A percentile compares a stretch with the other conserved stretches of the same genome.
Evolutionary conservation across 371 early-diverging fungal genomes (phyloP).

Genomic region (Fennellomyces sp.): DNA sequence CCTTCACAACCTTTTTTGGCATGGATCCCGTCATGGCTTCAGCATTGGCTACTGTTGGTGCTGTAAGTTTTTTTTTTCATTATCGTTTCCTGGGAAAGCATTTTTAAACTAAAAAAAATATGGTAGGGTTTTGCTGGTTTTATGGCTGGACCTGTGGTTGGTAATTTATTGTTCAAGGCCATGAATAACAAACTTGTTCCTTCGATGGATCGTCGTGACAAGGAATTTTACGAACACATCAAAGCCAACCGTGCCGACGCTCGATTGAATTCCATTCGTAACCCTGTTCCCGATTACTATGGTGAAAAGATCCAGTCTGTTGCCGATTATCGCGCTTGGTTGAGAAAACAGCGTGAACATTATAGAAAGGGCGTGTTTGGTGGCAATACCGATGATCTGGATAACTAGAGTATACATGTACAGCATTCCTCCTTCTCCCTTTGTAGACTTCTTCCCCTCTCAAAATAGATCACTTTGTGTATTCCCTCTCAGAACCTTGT

Average conservation of each 20-base stretch:
- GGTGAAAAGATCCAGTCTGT: constrained; percentile 91
- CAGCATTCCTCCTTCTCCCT: background rate
- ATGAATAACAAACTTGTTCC: constrained; percentile 56
- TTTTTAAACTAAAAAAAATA: background rate
- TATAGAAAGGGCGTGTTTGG: constrained; percentile 75
- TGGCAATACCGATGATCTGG: constrained; percentile 33
- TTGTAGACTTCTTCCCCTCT: too few species aligned
- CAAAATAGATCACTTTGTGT: background rate
- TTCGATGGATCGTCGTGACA: constrained; percentile 72
- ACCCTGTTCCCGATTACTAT: constrained; percentile 91
- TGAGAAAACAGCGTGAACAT: constrained; percentile 86
- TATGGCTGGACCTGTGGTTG: constrained; percentile 71
- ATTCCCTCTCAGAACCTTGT: too few species aligned
- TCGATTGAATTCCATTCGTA: constrained; percentile 71
- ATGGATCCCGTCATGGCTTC: constrained; percentile 79
- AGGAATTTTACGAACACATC: constrained; percentile 82
- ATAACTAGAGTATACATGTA: too few species aligned
- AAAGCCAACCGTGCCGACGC: constrained; percentile 82
- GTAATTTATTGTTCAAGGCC: constrained; percentile 64
- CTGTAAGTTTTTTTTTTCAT: constrained; percentile 31
- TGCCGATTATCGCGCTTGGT: constrained; percentile 84
- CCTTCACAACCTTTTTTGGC: constrained; percentile 76
- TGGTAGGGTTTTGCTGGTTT: constrained; percentile 67
- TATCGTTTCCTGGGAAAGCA: background rate
- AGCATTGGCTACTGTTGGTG: constrained; percentile 59